Evolutionary conservation across 371 early-diverging fungal species (phyloP).

Genomic region (Mortierella sp.): DNA sequence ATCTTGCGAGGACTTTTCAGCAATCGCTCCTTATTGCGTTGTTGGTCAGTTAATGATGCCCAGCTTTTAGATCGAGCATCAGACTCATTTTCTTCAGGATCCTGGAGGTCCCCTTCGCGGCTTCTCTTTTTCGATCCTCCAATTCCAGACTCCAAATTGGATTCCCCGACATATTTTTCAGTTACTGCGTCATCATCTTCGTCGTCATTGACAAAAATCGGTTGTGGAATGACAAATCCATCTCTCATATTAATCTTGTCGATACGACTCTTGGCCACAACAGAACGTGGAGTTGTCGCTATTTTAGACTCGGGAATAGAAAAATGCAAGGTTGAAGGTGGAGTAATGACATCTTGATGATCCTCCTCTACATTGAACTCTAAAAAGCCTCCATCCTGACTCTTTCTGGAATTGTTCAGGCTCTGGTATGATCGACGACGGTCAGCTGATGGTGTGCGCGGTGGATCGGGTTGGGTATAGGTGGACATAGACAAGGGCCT

Average conservation of each 20-base stretch:
- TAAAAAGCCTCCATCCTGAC: constrained; percentile 16
- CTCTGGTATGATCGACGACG: neutral
- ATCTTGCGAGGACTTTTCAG: constrained; percentile 48
- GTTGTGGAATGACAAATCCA: constrained; percentile 46
- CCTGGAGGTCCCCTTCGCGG: constrained; percentile 22
- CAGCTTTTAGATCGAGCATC: constrained; percentile 11
- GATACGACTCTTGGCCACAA: constrained; percentile 40
- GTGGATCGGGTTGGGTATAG: constrained; percentile 20
- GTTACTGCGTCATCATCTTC: constrained; percentile 26
- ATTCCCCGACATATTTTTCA: constrained; percentile 5
- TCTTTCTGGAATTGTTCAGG: neutral
- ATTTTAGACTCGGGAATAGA: constrained; percentile 44
- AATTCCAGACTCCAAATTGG: constrained; percentile 5
- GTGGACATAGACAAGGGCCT: constrained; percentile 17
- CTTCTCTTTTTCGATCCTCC: constrained; percentile 43
- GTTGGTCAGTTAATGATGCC: constrained; percentile 27
- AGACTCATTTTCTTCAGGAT: neutral
- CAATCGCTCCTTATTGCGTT: constrained; percentile 34
- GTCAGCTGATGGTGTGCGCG: neutral
- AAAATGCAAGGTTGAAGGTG: constrained; percentile 41
- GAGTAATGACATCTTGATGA: constrained; percentile 45
- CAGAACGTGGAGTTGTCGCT: constrained; percentile 35
- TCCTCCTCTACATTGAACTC: constrained; percentile 35
- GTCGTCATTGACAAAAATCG: constrained; percentile 42
- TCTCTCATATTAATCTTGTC: constrained; percentile 43